These are phyloP conservation scores for Kazachstania taianensis DNA, from an alignment of 805 yeast species.

Conservation along the genomic window DNA sequence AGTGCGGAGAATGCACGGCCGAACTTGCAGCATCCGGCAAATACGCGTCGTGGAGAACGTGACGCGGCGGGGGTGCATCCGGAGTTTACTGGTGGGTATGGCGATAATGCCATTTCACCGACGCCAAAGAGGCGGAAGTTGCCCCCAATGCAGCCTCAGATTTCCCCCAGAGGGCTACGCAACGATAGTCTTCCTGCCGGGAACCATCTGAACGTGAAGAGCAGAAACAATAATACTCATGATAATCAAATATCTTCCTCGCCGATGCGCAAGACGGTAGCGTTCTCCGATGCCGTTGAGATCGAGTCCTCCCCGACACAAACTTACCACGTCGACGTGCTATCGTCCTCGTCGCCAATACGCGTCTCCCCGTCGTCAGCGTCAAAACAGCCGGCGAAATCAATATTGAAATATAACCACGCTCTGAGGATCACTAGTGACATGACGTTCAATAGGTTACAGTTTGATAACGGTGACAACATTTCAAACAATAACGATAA, in stretches of 20 bases:
- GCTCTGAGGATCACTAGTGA: not conserved
- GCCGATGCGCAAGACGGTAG: conserved; percentile 21
- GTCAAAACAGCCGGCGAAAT: conserved; percentile 17
- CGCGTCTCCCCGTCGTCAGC: conserved; percentile 11
- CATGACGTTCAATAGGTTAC: conserved; percentile 1
- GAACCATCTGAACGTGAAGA: no score
- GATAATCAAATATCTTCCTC: no score
- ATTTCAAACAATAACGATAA: no score
- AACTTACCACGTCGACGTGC: not conserved
- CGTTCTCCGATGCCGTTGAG: conserved; percentile 21
- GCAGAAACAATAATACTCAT: no score
- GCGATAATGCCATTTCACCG: conserved; percentile 11
- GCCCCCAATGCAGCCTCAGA: not conserved
- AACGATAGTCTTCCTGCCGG: no score
- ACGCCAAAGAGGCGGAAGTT: conserved; percentile 17
- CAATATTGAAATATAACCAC: conserved; percentile 14
- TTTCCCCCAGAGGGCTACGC: not conserved
- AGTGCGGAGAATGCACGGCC: no score
- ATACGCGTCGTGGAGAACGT: not conserved
- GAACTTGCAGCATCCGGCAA: not conserved
- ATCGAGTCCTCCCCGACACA: conserved; percentile 21
- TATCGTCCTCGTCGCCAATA: conserved; percentile 17
- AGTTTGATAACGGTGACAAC: conserved; percentile 1
- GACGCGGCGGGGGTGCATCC: not conserved
- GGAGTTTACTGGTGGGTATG: not conserved